A percentile compares a stretch with the other conserved stretches of the same genome.
Conservation (phyloP, 2,329 filamentous ascomycete genomes). For the Alternaria panax region DNA sequence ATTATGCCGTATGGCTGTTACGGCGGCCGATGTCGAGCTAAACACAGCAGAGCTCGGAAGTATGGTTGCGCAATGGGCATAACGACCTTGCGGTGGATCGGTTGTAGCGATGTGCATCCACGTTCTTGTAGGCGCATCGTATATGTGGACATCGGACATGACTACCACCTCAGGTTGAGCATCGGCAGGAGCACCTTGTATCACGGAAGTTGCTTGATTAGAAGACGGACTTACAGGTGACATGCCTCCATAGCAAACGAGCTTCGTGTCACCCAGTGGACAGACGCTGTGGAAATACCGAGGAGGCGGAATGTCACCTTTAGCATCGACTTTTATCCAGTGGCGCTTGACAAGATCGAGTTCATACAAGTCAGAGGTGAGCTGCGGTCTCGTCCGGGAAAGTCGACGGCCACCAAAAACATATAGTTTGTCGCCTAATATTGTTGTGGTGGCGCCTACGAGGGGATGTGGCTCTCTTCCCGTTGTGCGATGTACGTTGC, state of each 20-base stretch:
- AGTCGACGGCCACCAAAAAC: slow-evolving; percentile 92
- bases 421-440: slow-evolving; percentile 93
- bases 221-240: slow-evolving; percentile 70
- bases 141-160: slow-evolving; percentile 98
- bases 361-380: slow-evolving; percentile 93
- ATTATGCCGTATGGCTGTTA: slow-evolving; percentile 90
- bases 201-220: slow-evolving; percentile 46
- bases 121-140: slow-evolving; percentile 79
- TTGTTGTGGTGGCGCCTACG: slow-evolving; percentile 93
- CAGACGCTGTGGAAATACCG: slow-evolving; percentile 98
- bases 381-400: slow-evolving; percentile 80
- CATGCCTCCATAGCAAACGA: slow-evolving; percentile 99
- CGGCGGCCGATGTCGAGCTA: slow-evolving; percentile 80
- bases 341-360: slow-evolving; percentile 88
- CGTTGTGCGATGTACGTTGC: slow-evolving; percentile 80
- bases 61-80: slow-evolving; percentile 95
- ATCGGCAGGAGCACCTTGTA: slow-evolving; percentile 58
- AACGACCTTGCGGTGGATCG: slow-evolving; percentile 89
- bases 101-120: slow-evolving; percentile 86
- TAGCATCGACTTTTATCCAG: slow-evolving; percentile 88
- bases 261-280: slow-evolving; percentile 88
- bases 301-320: slow-evolving; percentile 85
- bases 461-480: slow-evolving; percentile 89
- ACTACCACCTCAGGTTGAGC: slow-evolving; percentile 87
- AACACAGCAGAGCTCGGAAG: slow-evolving; percentile 88